A percentile compares a stretch with the other conserved stretches of the same genome.
These are phyloP conservation scores for Candida pseudoglaebosa DNA, from an alignment of 805 yeast species.

Conservation along the genomic window DNA sequence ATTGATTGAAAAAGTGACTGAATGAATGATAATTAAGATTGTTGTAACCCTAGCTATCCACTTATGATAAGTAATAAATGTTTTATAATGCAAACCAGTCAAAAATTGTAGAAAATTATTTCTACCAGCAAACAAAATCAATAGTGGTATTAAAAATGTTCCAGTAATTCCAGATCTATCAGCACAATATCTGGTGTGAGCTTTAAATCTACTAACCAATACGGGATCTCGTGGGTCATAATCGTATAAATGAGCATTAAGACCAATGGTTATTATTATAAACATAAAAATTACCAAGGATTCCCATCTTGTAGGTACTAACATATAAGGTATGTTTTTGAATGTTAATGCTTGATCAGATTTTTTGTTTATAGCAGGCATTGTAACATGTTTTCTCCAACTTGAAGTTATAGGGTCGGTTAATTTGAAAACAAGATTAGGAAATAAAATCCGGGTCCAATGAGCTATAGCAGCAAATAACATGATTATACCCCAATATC, in stretches of 20 bases:
- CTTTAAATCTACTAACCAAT: slow-evolving; percentile 14
- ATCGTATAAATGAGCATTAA: slow-evolving; percentile 13
- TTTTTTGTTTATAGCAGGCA: slow-evolving; percentile 20
- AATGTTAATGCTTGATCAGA: background rate
- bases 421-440: slow-evolving; percentile 13
- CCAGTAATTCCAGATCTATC: slow-evolving; percentile 52
- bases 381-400: slow-evolving; percentile 21
- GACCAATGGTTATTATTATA: slow-evolving; percentile 16
- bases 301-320: slow-evolving; percentile 41
- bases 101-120: slow-evolving; percentile 42
- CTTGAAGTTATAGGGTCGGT: slow-evolving; percentile 24
- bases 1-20: slow-evolving; percentile 16
- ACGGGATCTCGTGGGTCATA: slow-evolving; percentile 13
- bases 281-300: slow-evolving; percentile 29
- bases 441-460: slow-evolving; percentile 30
- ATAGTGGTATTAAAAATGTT: slow-evolving; percentile 45
- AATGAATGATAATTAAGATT: slow-evolving; percentile 24
- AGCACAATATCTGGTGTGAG: slow-evolving; percentile 32
- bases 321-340: slow-evolving; percentile 14
- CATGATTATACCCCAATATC: slow-evolving; percentile 31
- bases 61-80: slow-evolving; percentile 25
- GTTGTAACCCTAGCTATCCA: slow-evolving; percentile 25
- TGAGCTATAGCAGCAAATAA: slow-evolving; percentile 22
- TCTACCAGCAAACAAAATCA: slow-evolving; percentile 57
- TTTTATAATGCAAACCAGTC: slow-evolving; percentile 34